Evolutionary conservation across 2,329 filamentous ascomycete genomes (phyloP).

Genomic region (Intubia oerlemansii): DNA sequence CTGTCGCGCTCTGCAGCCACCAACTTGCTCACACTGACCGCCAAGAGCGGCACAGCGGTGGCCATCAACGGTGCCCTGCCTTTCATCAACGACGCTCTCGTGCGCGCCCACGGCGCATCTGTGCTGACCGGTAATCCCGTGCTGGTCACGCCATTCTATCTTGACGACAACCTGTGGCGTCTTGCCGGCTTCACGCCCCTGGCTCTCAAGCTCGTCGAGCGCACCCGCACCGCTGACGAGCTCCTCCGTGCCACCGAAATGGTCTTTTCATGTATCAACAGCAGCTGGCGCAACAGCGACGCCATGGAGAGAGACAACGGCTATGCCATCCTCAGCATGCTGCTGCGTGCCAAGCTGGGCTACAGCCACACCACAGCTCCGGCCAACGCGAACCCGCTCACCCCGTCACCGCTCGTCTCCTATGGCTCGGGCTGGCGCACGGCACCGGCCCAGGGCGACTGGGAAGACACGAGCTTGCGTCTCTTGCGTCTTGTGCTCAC

Average conservation of each 20-base stretch:
- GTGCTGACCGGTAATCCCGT: conserved; percentile 68
- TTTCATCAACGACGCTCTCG: conserved; percentile 73
- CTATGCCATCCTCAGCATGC: conserved; percentile 67
- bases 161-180: conserved; percentile 86
- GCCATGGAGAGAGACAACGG: conserved; percentile 94
- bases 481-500: conserved; percentile 58
- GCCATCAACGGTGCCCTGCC: conserved; percentile 78
- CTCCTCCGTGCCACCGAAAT: conserved; percentile 63
- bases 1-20: conserved; percentile 52
- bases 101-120: conserved; percentile 58
- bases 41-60: conserved; percentile 54
- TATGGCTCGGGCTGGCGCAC: conserved; percentile 12
- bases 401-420: neutral
- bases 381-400: conserved; percentile 9
- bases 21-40: conserved; percentile 46
- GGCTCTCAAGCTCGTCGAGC: conserved; percentile 65
- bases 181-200: conserved; percentile 80
- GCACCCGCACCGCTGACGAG: conserved; percentile 46
- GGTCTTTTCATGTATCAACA: conserved; percentile 65
- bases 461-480: conserved; percentile 33
- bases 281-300: conserved; percentile 94
- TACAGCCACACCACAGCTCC: conserved; percentile 16
- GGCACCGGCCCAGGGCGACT: conserved; percentile 23
- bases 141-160: conserved; percentile 56
- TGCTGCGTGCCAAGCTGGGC: conserved; percentile 67